phyloP scores from a whole-genome alignment of 208 protist genomes.

The Trypanosoma theileri region DNA sequence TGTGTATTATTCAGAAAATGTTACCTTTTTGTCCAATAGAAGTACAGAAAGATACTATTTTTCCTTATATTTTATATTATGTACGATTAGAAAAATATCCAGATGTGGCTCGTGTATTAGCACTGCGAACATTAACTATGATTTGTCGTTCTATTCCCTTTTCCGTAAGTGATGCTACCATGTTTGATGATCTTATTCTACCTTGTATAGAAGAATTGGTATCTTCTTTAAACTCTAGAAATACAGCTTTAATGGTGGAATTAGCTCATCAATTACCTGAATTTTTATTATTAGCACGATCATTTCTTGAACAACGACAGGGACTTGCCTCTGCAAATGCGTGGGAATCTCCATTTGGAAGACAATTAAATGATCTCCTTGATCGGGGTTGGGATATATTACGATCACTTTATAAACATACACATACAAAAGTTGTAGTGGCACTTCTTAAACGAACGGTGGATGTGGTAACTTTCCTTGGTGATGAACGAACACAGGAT shows the following conservation, averaged over 20 bases:
- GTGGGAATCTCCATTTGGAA: conserved; percentile 28
- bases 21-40: conserved; percentile 31
- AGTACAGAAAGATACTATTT: conserved; percentile 37
- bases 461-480: conserved; percentile 59
- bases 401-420: conserved; percentile 52
- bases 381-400: conserved; percentile 62
- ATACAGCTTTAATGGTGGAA: conserved; percentile 45
- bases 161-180: conserved; percentile 33
- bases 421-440: conserved; percentile 35
- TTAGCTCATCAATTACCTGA: conserved; percentile 63
- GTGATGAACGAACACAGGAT: conserved; percentile 54
- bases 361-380: conserved; percentile 47
- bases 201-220: conserved; percentile 45
- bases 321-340: conserved; percentile 24
- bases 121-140: conserved; percentile 47
- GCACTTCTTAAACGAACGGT: conserved; percentile 37
- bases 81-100: conserved; percentile 32
- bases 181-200: conserved; percentile 65
- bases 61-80: conserved; percentile 50
- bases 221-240: conserved; percentile 12
- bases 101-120: conserved; percentile 37
- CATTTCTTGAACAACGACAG: conserved; percentile 42
- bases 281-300: conserved; percentile 52
- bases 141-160: conserved; percentile 30
- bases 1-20: conserved; percentile 43